Evolutionary conservation across 345 rosid species (phyloP).

Genomic region (Salix exigua): DNA sequence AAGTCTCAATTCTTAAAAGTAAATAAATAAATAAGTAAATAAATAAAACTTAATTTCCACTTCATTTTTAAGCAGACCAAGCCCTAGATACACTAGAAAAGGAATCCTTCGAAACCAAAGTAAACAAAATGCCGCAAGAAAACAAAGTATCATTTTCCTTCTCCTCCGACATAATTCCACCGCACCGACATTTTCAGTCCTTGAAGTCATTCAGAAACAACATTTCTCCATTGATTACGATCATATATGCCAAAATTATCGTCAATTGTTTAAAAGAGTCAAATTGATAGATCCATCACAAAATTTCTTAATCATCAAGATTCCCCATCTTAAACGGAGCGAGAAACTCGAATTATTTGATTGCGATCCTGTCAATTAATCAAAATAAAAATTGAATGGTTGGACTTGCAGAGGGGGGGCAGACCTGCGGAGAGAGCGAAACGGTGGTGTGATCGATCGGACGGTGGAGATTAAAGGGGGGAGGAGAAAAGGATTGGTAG

Average conservation of each 20-base stretch:
- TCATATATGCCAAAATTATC: not conserved
- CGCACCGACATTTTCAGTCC: no score
- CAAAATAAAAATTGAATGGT: not conserved
- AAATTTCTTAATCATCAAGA: not conserved
- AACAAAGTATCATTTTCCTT: not conserved
- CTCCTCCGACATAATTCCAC: not conserved
- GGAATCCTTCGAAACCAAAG: not conserved
- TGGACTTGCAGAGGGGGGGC: not conserved
- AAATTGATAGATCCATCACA: not conserved
- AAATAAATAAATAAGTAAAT: not conserved
- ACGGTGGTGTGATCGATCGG: constrained; percentile 13
- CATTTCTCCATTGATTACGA: not conserved
- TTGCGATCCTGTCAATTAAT: not conserved
- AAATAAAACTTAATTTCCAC: not conserved
- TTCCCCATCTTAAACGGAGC: not conserved
- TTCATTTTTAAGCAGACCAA: not conserved
- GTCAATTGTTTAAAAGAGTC: not conserved
- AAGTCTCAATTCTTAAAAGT: not conserved
- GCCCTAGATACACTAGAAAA: not conserved
- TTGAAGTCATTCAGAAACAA: not conserved
- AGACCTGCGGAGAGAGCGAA: constrained; percentile 8
- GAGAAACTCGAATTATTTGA: not conserved
- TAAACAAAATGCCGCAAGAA: not conserved
- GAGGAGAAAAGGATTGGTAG: constrained; percentile 34
- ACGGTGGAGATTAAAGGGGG: constrained; percentile 19